Percentiles rank a stretch among this genome's conserved stretches.
These are phyloP conservation scores for Tylopilus sp. DNA, from an alignment of 1,284 basidiomycete species.

Conservation along the genomic window DNA sequence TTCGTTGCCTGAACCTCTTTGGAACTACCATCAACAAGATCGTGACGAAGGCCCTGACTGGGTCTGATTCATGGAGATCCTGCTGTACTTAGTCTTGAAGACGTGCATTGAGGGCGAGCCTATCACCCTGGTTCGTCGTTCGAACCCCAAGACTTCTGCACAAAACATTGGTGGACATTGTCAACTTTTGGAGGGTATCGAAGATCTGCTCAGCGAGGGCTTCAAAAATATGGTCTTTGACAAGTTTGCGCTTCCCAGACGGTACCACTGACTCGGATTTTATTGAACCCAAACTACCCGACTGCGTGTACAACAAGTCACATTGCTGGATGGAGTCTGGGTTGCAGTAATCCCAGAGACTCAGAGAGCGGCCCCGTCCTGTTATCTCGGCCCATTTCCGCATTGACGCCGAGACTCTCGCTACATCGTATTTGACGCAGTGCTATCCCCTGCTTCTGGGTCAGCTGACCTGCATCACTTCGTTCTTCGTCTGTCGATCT, in stretches of 20 bases:
- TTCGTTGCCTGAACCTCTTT: constrained; percentile 31
- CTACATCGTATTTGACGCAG: constrained; percentile 29
- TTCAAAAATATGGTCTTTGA: constrained; percentile 29
- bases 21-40: constrained; percentile 32
- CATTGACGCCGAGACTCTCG: constrained; percentile 27
- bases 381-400: constrained; percentile 24
- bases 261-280: constrained; percentile 16
- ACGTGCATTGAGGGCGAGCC: constrained; percentile 30
- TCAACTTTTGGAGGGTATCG: constrained; percentile 29
- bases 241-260: constrained; percentile 21
- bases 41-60: constrained; percentile 27
- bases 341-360: constrained; percentile 17
- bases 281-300: constrained; percentile 15
- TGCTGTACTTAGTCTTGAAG: constrained; percentile 32
- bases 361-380: constrained; percentile 23
- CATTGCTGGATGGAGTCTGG: constrained; percentile 25
- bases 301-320: constrained; percentile 18
- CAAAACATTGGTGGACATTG: constrained; percentile 33
- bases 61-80: constrained; percentile 28
- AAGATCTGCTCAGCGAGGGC: constrained; percentile 23
- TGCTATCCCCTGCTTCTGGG: constrained; percentile 30
- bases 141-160: constrained; percentile 25
- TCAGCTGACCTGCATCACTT: constrained; percentile 14
- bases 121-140: constrained; percentile 28
- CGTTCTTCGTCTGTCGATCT: neutral